A percentile compares a stretch with the other conserved stretches of the same genome.
These are phyloP conservation scores for Nannochloris sp. DNA, from an alignment of 139 green algal genomes.

Conservation along the genomic window DNA sequence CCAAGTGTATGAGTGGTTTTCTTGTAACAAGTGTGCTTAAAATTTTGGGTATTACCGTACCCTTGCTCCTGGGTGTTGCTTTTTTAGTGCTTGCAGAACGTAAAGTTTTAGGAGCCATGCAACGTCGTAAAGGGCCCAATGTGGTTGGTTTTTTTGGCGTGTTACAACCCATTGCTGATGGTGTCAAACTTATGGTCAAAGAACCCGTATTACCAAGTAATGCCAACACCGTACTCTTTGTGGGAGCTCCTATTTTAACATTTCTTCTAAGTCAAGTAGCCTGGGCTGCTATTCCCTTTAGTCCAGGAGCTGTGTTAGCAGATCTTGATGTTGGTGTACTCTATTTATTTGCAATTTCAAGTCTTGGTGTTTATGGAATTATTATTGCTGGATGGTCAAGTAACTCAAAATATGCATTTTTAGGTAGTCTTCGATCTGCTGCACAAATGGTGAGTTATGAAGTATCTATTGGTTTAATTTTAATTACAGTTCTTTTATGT, in stretches of 20 bases:
- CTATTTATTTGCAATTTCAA: conserved; percentile 59
- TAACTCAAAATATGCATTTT: conserved; percentile 73
- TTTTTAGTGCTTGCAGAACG: conserved; percentile 58
- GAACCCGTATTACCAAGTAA: conserved; percentile 62
- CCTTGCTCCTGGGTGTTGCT: conserved; percentile 49
- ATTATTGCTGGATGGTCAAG: conserved; percentile 59
- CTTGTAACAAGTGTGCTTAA: conserved; percentile 35
- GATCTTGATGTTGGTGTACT: conserved; percentile 51
- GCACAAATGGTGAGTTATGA: conserved; percentile 72
- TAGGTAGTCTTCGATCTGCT: conserved; percentile 51
- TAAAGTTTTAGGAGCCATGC: conserved; percentile 64
- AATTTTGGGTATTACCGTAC: conserved; percentile 45
- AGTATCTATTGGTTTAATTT: conserved; percentile 52
- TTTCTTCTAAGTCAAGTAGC: conserved; percentile 65
- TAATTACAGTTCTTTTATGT: conserved; percentile 58
- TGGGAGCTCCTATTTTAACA: conserved; percentile 57
- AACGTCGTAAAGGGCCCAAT: conserved; percentile 62
- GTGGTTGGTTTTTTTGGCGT: conserved; percentile 58
- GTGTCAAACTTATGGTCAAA: conserved; percentile 61
- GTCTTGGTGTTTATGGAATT: conserved; percentile 67
- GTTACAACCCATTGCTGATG: conserved; percentile 65
- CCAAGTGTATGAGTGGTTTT: conserved; percentile 32
- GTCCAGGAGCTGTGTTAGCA: conserved; percentile 43
- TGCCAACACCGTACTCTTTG: conserved; percentile 54
- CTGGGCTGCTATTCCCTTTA: conserved; percentile 55